Evolutionary conservation across 179 eudicot genomes (phyloP).

Genomic region (Sideroxylon spinosum): DNA sequence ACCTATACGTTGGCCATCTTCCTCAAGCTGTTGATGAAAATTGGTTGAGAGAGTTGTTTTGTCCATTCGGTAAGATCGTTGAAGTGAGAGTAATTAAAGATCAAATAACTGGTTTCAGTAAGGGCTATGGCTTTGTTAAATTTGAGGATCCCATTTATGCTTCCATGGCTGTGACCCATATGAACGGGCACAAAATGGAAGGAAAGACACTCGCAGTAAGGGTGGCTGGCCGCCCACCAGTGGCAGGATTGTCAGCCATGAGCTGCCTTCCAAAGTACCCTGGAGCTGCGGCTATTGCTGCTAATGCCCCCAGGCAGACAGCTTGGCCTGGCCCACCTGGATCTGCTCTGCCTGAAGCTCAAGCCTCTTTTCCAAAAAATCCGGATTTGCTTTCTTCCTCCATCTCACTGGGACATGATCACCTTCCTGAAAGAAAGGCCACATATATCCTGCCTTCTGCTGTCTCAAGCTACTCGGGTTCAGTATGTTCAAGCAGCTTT

Average conservation of each 20-base stretch:
- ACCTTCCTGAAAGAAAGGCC: conserved; percentile 7
- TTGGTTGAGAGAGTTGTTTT: conserved; percentile 21
- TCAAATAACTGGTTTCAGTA: conserved; percentile 11
- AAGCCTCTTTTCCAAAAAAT: conserved; percentile 1
- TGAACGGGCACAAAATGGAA: conserved; percentile 22
- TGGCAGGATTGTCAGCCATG: background rate
- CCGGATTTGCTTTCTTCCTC: conserved; percentile 15
- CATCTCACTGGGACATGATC: conserved; percentile 4
- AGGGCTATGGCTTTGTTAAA: conserved; percentile 25
- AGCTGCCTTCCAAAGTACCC: conserved; percentile 6
- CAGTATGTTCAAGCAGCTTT: conserved; percentile 9
- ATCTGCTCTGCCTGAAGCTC: conserved; percentile 1
- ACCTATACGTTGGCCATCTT: conserved; percentile 24
- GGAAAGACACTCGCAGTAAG: conserved; percentile 21
- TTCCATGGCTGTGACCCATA: conserved; percentile 19
- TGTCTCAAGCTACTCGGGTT: background rate
- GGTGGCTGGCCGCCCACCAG: conserved; percentile 21
- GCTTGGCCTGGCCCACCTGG: conserved; percentile 21
- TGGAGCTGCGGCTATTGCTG: conserved; percentile 7
- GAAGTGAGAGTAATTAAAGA: conserved; percentile 16
- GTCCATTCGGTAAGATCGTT: conserved; percentile 18
- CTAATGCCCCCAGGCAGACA: background rate
- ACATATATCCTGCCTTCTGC: background rate
- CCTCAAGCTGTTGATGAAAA: conserved; percentile 21
- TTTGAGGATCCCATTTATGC: conserved; percentile 19